These are phyloP conservation scores for Plasmodium blacklocki DNA, from an alignment of 169 alveolate species.

Conservation along the genomic window DNA sequence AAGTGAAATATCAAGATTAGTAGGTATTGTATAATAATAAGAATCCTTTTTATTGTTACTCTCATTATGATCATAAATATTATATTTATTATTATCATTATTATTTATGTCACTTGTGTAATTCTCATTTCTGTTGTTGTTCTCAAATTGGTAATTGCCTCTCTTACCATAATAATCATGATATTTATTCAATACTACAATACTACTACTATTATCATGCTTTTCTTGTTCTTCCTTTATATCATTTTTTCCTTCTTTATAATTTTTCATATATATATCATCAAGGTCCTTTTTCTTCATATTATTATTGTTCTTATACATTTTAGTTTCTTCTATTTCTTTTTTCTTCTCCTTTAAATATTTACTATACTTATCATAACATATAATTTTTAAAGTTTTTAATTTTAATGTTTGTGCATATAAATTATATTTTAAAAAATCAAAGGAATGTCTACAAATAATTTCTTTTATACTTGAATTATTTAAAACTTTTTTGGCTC, in stretches of 20 bases:
- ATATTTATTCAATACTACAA: too few relatives aligned
- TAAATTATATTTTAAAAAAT: slow-evolving; percentile 48
- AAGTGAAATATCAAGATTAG: background rate
- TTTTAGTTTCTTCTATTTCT: background rate
- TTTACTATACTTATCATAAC: slow-evolving; percentile 4
- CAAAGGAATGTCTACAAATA: slow-evolving; percentile 51
- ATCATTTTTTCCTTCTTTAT: background rate
- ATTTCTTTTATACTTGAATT: slow-evolving; percentile 63
- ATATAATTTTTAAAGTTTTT: slow-evolving; percentile 35
- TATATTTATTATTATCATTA: too few relatives aligned
- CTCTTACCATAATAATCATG: too few relatives aligned
- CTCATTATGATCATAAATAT: background rate
- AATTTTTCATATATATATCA: background rate
- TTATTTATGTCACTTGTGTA: too few relatives aligned
- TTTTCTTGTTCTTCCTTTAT: background rate
- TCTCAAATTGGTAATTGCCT: too few relatives aligned
- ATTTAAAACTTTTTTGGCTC: slow-evolving; percentile 28
- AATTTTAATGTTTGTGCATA: slow-evolving; percentile 44
- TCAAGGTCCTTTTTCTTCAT: background rate
- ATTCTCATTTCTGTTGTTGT: too few relatives aligned
- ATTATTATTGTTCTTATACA: background rate
- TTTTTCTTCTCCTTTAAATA: background rate
- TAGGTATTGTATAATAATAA: background rate
- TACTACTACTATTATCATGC: too few relatives aligned
- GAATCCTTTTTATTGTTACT: background rate